A percentile compares a stretch with the other conserved stretches of the same genome.
These are phyloP conservation scores for Papiliotrema fonsecae DNA, from an alignment of 1,284 basidiomycete species.

Conservation along the genomic window DNA sequence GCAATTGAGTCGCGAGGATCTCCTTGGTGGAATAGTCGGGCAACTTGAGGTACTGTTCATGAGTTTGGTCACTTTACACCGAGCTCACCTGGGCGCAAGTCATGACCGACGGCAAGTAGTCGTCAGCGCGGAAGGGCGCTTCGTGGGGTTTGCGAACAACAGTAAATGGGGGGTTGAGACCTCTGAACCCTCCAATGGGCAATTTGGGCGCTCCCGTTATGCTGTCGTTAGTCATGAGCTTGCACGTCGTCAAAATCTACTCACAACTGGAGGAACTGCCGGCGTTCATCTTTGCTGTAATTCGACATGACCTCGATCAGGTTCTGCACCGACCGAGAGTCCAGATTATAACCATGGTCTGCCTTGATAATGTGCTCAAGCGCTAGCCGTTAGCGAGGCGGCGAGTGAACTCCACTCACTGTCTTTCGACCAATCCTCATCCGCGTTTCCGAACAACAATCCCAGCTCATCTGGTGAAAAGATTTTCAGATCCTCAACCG, in stretches of 20 bases:
- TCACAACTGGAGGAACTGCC: slow-evolving; percentile 84
- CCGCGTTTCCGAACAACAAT: slow-evolving; percentile 88
- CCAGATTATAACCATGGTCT: slow-evolving; percentile 95
- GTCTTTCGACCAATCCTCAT: slow-evolving; percentile 88
- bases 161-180: slow-evolving; percentile 87
- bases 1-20: slow-evolving; percentile 73
- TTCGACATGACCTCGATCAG: slow-evolving; percentile 81
- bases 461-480: slow-evolving; percentile 92
- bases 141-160: slow-evolving; percentile 97
- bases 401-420: slow-evolving; percentile 59
- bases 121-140: slow-evolving; percentile 79
- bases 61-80: neutral
- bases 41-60: slow-evolving; percentile 70
- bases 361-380: slow-evolving; percentile 87
- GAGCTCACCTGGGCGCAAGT: slow-evolving; percentile 77
- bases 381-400: slow-evolving; percentile 53
- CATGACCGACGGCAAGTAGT: slow-evolving; percentile 97
- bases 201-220: slow-evolving; percentile 93
- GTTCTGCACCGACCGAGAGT: slow-evolving; percentile 82
- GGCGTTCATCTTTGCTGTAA: slow-evolving; percentile 67
- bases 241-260: slow-evolving; percentile 3
- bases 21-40: slow-evolving; percentile 84
- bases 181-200: slow-evolving; percentile 94
- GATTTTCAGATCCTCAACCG: slow-evolving; percentile 78
- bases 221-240: slow-evolving; percentile 19